Conservation (phyloP, 805 yeast species). For the Candida corydali region DNA sequence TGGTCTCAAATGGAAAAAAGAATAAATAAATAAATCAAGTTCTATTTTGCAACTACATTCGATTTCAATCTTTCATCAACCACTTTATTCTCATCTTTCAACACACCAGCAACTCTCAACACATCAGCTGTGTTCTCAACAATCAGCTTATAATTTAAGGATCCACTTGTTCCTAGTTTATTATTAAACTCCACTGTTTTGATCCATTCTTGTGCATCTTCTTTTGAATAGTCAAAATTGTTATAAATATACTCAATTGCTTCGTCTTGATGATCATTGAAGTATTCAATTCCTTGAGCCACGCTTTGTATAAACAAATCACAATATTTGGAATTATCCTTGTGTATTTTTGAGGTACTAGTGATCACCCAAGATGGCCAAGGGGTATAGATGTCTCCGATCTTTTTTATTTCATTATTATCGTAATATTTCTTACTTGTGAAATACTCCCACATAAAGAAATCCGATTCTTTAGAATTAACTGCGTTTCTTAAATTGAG, state of each 20-base stretch:
- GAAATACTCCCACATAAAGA: slow-evolving; percentile 95
- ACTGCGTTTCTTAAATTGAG: slow-evolving; percentile 77
- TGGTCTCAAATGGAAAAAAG: background rate
- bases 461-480: slow-evolving; percentile 61
- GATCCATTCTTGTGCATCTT: slow-evolving; percentile 80
- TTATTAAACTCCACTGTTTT: slow-evolving; percentile 66
- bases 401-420: slow-evolving; percentile 67
- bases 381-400: slow-evolving; percentile 90
- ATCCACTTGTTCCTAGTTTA: slow-evolving; percentile 25
- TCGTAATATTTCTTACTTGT: slow-evolving; percentile 86
- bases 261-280: slow-evolving; percentile 55
- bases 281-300: slow-evolving; percentile 65
- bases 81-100: slow-evolving; percentile 25
- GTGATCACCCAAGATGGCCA: slow-evolving; percentile 95
- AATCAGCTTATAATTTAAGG: slow-evolving; percentile 48
- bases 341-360: slow-evolving; percentile 39
- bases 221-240: slow-evolving; percentile 70
- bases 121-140: slow-evolving; percentile 53
- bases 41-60: slow-evolving; percentile 6
- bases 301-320: slow-evolving; percentile 49
- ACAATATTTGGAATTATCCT: slow-evolving; percentile 17
- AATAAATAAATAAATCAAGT: too few species aligned
- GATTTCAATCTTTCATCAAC: slow-evolving; percentile 25
- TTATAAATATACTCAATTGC: slow-evolving; percentile 60
- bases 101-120: slow-evolving; percentile 62